These are phyloP conservation scores for Aspergillus avenaceus DNA, from an alignment of 495 filamentous ascomycete genomes.

Conservation along the genomic window DNA sequence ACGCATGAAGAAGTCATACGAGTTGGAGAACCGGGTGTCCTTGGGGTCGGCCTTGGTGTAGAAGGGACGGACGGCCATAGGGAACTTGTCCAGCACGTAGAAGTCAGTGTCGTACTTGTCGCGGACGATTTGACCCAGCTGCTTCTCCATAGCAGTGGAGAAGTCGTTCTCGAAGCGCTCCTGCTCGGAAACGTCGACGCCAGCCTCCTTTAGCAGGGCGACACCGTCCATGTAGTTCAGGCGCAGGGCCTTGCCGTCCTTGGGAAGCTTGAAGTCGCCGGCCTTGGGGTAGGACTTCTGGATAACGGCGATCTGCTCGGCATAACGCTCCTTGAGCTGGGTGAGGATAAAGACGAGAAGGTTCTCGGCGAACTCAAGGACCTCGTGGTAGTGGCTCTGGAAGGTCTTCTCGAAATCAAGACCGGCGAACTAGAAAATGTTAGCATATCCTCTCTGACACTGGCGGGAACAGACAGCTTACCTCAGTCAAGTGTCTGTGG, in stretches of 20 bases:
- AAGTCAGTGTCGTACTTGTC: conserved; percentile 87
- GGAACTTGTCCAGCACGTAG: conserved; percentile 90
- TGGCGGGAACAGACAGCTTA: too few relatives aligned
- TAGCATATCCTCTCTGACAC: not conserved
- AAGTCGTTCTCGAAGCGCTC: conserved; percentile 69
- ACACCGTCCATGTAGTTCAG: conserved; percentile 85
- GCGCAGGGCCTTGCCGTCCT: conserved; percentile 70
- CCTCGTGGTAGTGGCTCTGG: conserved; percentile 82
- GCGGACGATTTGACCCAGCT: conserved; percentile 77
- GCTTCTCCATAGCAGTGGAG: conserved; percentile 80
- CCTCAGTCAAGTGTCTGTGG: conserved; percentile 90
- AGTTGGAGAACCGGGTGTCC: conserved; percentile 68
- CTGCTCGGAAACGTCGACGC: conserved; percentile 68
- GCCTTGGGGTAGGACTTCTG: conserved; percentile 54
- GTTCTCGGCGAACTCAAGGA: conserved; percentile 71
- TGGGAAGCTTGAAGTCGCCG: conserved; percentile 53
- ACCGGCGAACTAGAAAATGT: conserved; percentile 64
- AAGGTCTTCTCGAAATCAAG: conserved; percentile 98
- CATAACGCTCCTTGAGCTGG: conserved; percentile 63
- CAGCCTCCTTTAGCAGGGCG: conserved; percentile 72
- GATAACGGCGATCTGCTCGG: conserved; percentile 65
- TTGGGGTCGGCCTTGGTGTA: conserved; percentile 78
- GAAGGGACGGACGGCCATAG: conserved; percentile 78
- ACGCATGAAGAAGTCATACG: conserved; percentile 93
- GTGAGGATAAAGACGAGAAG: conserved; percentile 88